phyloP scores from a whole-genome alignment of 306 rosid genomes.

The Argentina anserina region DNA sequence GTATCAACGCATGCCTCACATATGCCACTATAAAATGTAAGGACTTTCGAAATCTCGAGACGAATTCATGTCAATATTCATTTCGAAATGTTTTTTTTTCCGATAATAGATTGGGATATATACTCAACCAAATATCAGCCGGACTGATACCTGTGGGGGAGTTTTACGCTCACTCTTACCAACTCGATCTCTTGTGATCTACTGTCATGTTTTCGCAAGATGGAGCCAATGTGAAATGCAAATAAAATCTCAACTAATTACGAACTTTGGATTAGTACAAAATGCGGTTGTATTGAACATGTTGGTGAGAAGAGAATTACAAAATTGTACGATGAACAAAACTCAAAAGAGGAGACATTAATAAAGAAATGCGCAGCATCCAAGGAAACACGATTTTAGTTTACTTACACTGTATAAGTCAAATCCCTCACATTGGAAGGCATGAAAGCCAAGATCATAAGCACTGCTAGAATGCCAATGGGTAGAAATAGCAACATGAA shows the following conservation, averaged over 20 bases:
- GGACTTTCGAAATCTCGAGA: too few relatives aligned
- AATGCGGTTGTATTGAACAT: slow-evolving; percentile 16
- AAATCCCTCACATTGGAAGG: slow-evolving; percentile 47
- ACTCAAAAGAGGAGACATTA: background rate
- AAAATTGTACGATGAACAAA: slow-evolving; percentile 11
- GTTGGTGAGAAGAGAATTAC: background rate
- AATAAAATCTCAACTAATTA: background rate
- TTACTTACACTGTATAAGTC: slow-evolving; percentile 30
- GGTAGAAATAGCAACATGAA: slow-evolving; percentile 50
- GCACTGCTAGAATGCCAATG: slow-evolving; percentile 41
- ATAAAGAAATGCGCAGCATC: background rate
- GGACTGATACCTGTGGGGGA: too few relatives aligned
- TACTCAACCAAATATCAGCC: too few relatives aligned
- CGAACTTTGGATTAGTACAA: background rate
- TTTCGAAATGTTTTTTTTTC: too few relatives aligned
- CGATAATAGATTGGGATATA: too few relatives aligned
- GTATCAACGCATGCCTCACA: too few relatives aligned
- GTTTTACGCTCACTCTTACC: too few relatives aligned
- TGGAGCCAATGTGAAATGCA: background rate
- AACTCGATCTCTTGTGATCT: too few relatives aligned
- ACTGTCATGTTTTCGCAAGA: too few relatives aligned
- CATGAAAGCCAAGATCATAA: slow-evolving; percentile 54
- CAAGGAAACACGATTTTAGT: background rate
- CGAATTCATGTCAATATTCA: too few relatives aligned
- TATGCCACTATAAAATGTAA: too few relatives aligned